A percentile compares a stretch with the other conserved stretches of the same genome.
These are phyloP conservation scores for Nyssa sinensis DNA, from an alignment of 148 eudicot genomes.

Conservation along the genomic window DNA sequence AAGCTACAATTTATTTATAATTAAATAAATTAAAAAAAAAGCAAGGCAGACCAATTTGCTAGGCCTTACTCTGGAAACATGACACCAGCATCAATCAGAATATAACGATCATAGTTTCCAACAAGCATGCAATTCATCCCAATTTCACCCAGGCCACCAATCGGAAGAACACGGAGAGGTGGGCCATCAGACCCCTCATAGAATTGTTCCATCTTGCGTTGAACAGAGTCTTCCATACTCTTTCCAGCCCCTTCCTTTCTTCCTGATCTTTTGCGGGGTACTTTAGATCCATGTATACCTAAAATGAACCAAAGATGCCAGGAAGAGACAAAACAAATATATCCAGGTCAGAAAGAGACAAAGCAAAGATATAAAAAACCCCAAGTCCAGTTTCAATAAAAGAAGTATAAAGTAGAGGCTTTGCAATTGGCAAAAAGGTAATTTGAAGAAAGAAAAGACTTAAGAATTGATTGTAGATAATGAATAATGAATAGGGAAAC, in stretches of 20 bases:
- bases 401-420: background rate
- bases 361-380: background rate
- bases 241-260: conserved; percentile 80
- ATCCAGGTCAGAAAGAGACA: background rate
- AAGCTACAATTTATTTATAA: conserved; percentile 2
- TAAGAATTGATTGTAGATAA: background rate
- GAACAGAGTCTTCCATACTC: conserved; percentile 95
- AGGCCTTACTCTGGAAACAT: conserved; percentile 95
- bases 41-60: background rate
- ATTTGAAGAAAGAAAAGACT: background rate
- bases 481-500: background rate
- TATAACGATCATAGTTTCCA: conserved; percentile 95
- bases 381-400: background rate
- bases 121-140: conserved; percentile 99
- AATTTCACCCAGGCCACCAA: conserved; percentile 97
- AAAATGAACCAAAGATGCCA: conserved; percentile 9
- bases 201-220: conserved; percentile 93
- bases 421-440: background rate
- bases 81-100: conserved; percentile 93
- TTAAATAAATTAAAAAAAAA: no score
- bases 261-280: conserved; percentile 55
- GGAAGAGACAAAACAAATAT: background rate
- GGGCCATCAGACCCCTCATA: conserved; percentile 97
- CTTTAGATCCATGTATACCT: conserved; percentile 61
- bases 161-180: conserved; percentile 88